Conservation (phyloP, 306 rosid species). For the Quillaja saponaria region DNA sequence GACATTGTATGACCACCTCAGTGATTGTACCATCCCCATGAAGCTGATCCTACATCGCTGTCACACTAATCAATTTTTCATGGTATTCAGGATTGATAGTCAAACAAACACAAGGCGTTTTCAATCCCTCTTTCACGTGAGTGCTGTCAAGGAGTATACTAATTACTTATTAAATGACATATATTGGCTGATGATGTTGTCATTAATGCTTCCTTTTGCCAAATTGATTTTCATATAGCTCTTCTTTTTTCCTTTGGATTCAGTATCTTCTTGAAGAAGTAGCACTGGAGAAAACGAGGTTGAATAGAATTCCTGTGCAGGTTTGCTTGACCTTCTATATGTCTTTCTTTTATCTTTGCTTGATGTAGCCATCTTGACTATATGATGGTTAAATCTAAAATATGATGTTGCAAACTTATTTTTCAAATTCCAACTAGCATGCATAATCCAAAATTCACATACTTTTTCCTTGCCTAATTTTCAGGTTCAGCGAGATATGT, state of each 20-base stretch:
- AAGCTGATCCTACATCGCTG: too few relatives aligned
- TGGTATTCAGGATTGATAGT: conserved; percentile 80
- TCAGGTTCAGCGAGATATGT: conserved; percentile 92
- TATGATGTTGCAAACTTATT: background rate
- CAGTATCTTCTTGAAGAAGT: conserved; percentile 97
- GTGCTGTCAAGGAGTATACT: conserved; percentile 34
- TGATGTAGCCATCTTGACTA: background rate
- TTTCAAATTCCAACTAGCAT: conserved; percentile 14
- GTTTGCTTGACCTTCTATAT: conserved; percentile 14
- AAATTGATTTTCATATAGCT: conserved; percentile 27
- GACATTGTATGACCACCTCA: too few relatives aligned
- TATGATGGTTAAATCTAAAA: background rate
- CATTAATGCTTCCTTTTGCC: conserved; percentile 12
- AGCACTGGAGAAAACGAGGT: conserved; percentile 60
- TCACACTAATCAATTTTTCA: too few relatives aligned
- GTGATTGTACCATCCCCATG: too few relatives aligned
- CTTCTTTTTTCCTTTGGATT: conserved; percentile 26
- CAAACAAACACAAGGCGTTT: conserved; percentile 85
- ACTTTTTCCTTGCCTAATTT: conserved; percentile 27
- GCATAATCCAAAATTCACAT: conserved; percentile 25
- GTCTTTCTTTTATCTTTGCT: background rate
- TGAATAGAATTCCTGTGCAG: conserved; percentile 67
- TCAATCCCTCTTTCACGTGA: conserved; percentile 77
- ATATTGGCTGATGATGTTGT: conserved; percentile 17
- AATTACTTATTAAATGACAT: conserved; percentile 1